Base-by-base conservation (phyloP, 1,284 basidiomycete species). In the Ganoderma sp. region DNA sequence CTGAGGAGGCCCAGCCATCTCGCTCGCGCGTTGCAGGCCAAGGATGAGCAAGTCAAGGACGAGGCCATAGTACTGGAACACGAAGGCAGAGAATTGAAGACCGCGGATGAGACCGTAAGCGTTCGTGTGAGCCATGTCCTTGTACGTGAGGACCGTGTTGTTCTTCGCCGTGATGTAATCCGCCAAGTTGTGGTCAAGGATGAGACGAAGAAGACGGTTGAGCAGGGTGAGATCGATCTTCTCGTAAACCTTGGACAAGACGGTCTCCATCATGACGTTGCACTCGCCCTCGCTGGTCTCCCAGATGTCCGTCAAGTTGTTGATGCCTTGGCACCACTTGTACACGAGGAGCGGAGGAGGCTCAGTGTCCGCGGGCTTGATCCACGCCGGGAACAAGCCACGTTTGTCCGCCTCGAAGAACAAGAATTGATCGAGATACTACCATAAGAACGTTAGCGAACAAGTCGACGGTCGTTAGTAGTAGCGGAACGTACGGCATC, bases 131-230 rank as follows among this genome's bases (percentile, higher is more conserved):
- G 94, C 94, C 94, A 96, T 96, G 72, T 94, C 92, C 83, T 97
- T 97, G 84, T 97, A 97, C 0, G 95, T 97, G 73, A 97, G 79
- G 5, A 94, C 92, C 0, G 94, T 95, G 80, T 98, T 99, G 84
- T 98, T 98, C 88, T 98, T 98, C 28, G 96, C 93, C 2, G 96
- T 99, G 78, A 98, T 98, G 80, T 98, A 99, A 78, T 98, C 96
- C 25, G 97, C 97, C 83, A 99, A 80, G 79, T 99, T 99, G 84
- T 98, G 97, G 77, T 99, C 96, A 73, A 98, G 85, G 75, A 99
- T 97, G 56, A 98, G 89, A 66, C 96, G 93, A 48, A 98, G 84
- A 3, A 99, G 87, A 76, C 96, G 93, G 80, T 98, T 97, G 72
- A 99, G 87, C 42, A 98, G 84, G 0, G 97, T 99, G 73, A 98